Evolutionary conservation across 1,284 basidiomycete species (phyloP), one percentile per base, ranked within the genome.

Genomic region (Puccinia hordei): DNA sequence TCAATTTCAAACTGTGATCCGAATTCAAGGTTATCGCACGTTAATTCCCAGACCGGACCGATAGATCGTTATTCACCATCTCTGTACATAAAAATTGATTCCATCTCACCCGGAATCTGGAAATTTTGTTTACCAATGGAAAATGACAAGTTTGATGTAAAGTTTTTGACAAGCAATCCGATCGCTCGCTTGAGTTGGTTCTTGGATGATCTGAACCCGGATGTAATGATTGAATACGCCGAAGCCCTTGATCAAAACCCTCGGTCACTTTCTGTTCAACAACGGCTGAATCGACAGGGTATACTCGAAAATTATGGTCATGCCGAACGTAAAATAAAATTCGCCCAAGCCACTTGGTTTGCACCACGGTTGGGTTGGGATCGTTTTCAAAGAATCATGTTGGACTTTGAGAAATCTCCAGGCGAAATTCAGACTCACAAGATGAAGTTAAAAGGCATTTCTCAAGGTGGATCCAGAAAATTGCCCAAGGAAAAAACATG

Each of bases 151-250:
- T 66, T 66, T 2, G 41, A 66, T 66, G 19, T 66, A 41, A 33
- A 41, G 5, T 41, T 41, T 9, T 66, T 66, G n/a, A 22, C 1
- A 66, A 41, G 41, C 15, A 66, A 66, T 13, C 63, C 63, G 38
- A 66, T 66, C 35, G 63, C 63, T 41, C 63, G 41, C 30, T 46
- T 66, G 63, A 66, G 41, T 66, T 66, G 63, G 63, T 66, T 66
- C 44, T 66, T 66, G 63, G 35, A 66, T 12, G 63, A 44, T 15
- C 15, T 66, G 22, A 17, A 66, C 44, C 35, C 63, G 10, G 22
- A 6, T n/a, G 63, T n/a, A n/a, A 66, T 66, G 63, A 66, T 44
- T 10, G 24, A 9, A 41, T 66, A 66, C n/a, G 63, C 63, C 38
- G 2, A 22, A 46, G 63, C 63, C 2, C 38, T 66, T 24, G n/a